These are phyloP conservation scores for Thalassiosira mediterranea DNA, from an alignment of 352 stramenopile species.

Conservation along the genomic window DNA sequence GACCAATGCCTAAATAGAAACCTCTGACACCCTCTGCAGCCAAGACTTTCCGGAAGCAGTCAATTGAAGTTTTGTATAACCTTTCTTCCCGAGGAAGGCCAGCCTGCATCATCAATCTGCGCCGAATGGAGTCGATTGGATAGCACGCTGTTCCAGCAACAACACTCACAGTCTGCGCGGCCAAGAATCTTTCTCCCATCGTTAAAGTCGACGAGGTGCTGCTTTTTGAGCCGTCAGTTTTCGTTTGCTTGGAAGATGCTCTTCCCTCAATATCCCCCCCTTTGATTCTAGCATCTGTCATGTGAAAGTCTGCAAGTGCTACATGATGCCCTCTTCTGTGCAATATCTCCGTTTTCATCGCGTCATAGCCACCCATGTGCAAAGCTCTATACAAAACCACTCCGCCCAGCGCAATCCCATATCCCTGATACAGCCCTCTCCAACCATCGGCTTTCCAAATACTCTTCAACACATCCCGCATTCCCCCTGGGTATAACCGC, in stretches of 20 bases:
- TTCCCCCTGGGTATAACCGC: constrained; percentile 62
- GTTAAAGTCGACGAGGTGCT: constrained; percentile 33
- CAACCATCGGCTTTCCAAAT: constrained; percentile 74
- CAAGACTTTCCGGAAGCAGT: constrained; percentile 70
- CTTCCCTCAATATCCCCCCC: background rate
- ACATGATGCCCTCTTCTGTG: constrained; percentile 47
- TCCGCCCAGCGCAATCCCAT: constrained; percentile 73
- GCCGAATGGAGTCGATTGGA: constrained; percentile 94
- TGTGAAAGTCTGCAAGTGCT: constrained; percentile 31
- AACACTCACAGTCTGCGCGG: constrained; percentile 91
- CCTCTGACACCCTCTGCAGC: constrained; percentile 65
- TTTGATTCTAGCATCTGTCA: too few relatives aligned
- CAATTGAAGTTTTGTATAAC: constrained; percentile 63
- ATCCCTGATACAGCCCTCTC: constrained; percentile 82
- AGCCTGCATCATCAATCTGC: constrained; percentile 97
- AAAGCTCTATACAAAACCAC: constrained; percentile 81
- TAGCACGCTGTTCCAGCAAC: constrained; percentile 93
- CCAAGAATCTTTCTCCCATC: constrained; percentile 86
- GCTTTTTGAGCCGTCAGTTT: constrained; percentile 9
- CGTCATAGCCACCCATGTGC: constrained; percentile 86
- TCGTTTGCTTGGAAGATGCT: background rate
- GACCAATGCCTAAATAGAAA: constrained; percentile 81
- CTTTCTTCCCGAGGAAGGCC: constrained; percentile 63
- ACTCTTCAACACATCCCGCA: constrained; percentile 69
- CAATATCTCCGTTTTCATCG: constrained; percentile 83